A percentile compares a stretch with the other conserved stretches of the same genome.
Conservation (phyloP, 2,329 filamentous ascomycete genomes). For the Botrytis fragariae region DNA sequence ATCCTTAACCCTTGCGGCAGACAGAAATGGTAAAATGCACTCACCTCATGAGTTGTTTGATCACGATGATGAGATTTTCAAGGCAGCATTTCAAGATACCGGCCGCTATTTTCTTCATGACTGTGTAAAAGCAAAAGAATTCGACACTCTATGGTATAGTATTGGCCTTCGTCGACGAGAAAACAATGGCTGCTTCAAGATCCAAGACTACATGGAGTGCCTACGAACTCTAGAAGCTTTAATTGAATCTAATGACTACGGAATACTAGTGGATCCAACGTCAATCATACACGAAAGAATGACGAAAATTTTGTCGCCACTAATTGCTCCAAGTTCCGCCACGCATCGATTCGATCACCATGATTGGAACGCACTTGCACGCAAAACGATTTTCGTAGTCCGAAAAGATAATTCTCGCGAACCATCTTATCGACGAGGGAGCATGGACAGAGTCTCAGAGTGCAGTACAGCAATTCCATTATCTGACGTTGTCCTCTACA, state of each 20-base stretch:
- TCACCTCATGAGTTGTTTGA: conserved; percentile 30
- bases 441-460: conserved; percentile 24
- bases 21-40: conserved; percentile 27
- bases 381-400: conserved; percentile 24
- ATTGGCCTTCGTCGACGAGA: conserved; percentile 27
- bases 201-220: conserved; percentile 30
- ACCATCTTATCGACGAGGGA: conserved; percentile 21
- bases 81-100: conserved; percentile 32
- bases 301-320: conserved; percentile 22
- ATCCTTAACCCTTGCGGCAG: conserved; percentile 25
- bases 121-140: conserved; percentile 14
- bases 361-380: conserved; percentile 23
- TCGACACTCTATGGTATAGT: conserved; percentile 27
- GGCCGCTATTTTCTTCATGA: conserved; percentile 31
- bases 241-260: background rate
- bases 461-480: conserved; percentile 20
- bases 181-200: conserved; percentile 12
- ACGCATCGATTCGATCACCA: background rate
- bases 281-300: background rate
- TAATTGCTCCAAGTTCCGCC: conserved; percentile 21
- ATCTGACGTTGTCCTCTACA: conserved; percentile 24
- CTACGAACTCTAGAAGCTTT: conserved; percentile 15
- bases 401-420: conserved; percentile 21
- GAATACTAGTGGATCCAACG: background rate
- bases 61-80: conserved; percentile 31